These are phyloP conservation scores for Mesembryanthemum crystallinum DNA, from an alignment of 148 eudicot genomes.

Conservation along the genomic window DNA sequence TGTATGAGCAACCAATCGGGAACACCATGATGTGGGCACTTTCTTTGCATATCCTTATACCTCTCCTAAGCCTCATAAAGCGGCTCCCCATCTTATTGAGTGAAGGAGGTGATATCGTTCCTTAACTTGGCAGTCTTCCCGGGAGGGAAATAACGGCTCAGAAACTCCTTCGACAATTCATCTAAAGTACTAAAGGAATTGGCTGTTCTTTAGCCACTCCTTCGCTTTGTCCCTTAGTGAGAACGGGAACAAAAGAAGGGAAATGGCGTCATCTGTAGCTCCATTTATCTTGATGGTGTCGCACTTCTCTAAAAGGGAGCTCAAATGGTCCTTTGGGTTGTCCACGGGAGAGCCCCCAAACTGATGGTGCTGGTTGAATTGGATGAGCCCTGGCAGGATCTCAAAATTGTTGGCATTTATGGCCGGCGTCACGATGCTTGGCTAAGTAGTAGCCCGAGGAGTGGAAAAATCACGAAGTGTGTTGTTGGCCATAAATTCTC, in stretches of 20 bases:
- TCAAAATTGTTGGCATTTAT: too few relatives aligned
- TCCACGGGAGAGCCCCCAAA: not conserved
- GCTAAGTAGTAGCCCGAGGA: too few relatives aligned
- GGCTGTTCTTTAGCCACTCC: too few relatives aligned
- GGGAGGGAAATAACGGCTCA: not conserved
- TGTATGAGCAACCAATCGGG: not conserved
- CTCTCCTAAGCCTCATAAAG: not conserved
- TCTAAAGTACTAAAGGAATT: not conserved
- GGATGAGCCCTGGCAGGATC: too few relatives aligned
- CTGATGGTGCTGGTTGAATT: too few relatives aligned
- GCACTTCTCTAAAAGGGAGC: too few relatives aligned
- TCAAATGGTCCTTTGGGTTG: not conserved
- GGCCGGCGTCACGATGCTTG: too few relatives aligned
- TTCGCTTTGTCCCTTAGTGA: too few relatives aligned
- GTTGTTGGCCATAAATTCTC: too few relatives aligned
- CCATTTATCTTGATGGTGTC: too few relatives aligned
- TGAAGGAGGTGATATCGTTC: not conserved
- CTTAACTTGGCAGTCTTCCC: not conserved
- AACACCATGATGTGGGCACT: not conserved
- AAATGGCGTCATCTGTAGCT: too few relatives aligned
- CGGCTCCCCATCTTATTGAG: not conserved
- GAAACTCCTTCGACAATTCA: not conserved
- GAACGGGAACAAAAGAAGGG: not conserved
- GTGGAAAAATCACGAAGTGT: too few relatives aligned
- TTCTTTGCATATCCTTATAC: not conserved